Base-by-base conservation (phyloP, 768 basidiomycete genomes). In the Termitomyces bulborhizus region DNA sequence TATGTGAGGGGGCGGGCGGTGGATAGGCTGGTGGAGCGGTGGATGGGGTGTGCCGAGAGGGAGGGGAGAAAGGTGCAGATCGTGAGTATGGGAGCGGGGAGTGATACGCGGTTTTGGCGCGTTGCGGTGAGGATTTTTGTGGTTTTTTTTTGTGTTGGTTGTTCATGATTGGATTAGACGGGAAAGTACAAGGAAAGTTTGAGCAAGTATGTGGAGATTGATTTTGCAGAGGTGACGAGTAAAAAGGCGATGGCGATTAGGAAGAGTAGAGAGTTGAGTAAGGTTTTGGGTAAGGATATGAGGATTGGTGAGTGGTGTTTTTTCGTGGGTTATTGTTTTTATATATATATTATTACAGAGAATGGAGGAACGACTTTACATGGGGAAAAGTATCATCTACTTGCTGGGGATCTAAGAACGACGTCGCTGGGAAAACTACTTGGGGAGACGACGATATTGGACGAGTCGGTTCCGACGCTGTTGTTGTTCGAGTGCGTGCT, bases 101-200 rank as follows among this genome's bases (percentile, higher is more conserved):
- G 92, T 63, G 97, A 99, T 71, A 93, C 93, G 2, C 76, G 97
- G 51, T 98, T 90, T 67, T 99, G 96, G 94, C 78, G 94, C 54
- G 73, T 96, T 62, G 80, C 77, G 73, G 93, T 92, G 72, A 72
- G 88, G 53, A 18, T 27, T 16, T 42, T 37, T 12, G 8, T 2
- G 21, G 21, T 43, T 21, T n/a, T 26, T 45, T 36, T 6, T 29
- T 29, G 3, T 29, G 3, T 6, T 29, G 29, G 29, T 29, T 29
- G 21, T 21, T 21, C 21, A 21, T 21, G 21, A 21, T 29, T 29
- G 29, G 29, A 6, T 29, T 29, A 92, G 89, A 78, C 83, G 26
- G 80, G 85, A 15, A 69, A 77, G 26, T 66, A 77, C 59, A 77
- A 73, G 45, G 75, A 79, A 32, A 56, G 64, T 34, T 61, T 92